These are phyloP conservation scores for Salix purpurea DNA, from an alignment of 345 rosid species.

Conservation along the genomic window DNA sequence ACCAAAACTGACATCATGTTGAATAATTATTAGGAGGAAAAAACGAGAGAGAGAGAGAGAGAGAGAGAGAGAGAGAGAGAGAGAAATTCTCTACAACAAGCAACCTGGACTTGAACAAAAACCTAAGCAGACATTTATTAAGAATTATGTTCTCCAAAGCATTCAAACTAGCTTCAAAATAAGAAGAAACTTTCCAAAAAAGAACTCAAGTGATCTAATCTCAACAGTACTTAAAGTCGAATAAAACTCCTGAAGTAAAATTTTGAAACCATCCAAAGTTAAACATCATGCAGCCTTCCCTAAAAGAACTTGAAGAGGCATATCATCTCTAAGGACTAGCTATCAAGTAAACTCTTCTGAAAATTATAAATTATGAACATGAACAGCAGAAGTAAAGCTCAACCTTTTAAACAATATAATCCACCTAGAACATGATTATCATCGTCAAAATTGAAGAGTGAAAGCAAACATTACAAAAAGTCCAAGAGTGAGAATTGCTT, in stretches of 20 bases:
- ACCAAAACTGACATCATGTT: neutral
- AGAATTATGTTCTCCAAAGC: neutral
- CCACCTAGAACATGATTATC: slow-evolving; percentile 2
- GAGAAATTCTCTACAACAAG: neutral
- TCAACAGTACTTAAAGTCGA: neutral
- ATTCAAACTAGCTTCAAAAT: neutral
- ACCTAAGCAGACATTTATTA: neutral
- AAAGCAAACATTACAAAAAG: neutral
- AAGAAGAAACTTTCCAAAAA: neutral
- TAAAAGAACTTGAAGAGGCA: neutral
- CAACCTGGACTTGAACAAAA: neutral
- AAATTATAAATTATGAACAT: neutral
- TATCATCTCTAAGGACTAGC: neutral
- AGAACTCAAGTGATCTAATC: neutral
- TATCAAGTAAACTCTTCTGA: neutral
- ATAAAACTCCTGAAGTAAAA: slow-evolving; percentile 7
- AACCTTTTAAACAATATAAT: neutral
- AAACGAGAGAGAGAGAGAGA: neutral
- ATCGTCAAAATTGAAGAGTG: neutral
- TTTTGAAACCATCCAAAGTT: neutral
- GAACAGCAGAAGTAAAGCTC: neutral
- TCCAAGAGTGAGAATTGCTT: neutral
- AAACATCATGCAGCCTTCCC: neutral
- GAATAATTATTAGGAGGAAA: neutral
- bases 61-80: neutral